Evolutionary conservation across 768 basidiomycete species (phyloP), one percentile per base, ranked within the genome.

Genomic region (Sporobolomyces phaffii): DNA sequence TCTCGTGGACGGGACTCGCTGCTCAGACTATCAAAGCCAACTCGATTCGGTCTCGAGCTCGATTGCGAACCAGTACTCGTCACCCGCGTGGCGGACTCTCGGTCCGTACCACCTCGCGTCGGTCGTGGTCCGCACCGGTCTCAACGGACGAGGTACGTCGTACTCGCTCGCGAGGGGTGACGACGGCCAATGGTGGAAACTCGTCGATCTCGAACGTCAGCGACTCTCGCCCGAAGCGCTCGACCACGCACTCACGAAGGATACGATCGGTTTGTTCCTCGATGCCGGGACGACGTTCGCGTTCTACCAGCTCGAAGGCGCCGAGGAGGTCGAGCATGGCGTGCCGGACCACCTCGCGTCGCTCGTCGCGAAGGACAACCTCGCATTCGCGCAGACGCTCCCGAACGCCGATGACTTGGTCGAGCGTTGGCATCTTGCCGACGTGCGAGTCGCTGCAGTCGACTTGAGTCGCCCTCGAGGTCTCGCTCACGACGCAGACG

Each of bases 181-280:
- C 17, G 58, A 66, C n/a, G 65, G 59, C 5, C 13, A 29, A 52
- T 63, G 59, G 61, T 67, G 43, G 51, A 60, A 49, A 53, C 57
- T 67, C 3, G 15, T n/a, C 15, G 62, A 71, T 9, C 29, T 47
- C 18, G 36, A 45, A 52, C 41, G 36, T n/a, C 57, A 70, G 57
- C 52, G 48, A 24, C 33, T 59, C 7, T n/a, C n/a, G n/a, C n/a
- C n/a, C n/a, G n/a, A n/a, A n/a, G n/a, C n/a, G n/a, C n/a, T n/a
- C n/a, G n/a, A n/a, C n/a, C n/a, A n/a, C n/a, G n/a, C n/a, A n/a
- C n/a, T n/a, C n/a, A n/a, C n/a, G 14, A 47, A 50, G 14, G 73
- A 74, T 47, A 44, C 40, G 13, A 48, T 60, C 0, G 73, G 73
- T 1, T 33, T 68, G 8, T 34, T 54, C 31, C 50, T 72, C 62